Percentiles rank a stretch among this genome's conserved stretches.
These are phyloP conservation scores for Emergomyces orientalis DNA, from an alignment of 2,329 filamentous ascomycete species.

Conservation along the genomic window DNA sequence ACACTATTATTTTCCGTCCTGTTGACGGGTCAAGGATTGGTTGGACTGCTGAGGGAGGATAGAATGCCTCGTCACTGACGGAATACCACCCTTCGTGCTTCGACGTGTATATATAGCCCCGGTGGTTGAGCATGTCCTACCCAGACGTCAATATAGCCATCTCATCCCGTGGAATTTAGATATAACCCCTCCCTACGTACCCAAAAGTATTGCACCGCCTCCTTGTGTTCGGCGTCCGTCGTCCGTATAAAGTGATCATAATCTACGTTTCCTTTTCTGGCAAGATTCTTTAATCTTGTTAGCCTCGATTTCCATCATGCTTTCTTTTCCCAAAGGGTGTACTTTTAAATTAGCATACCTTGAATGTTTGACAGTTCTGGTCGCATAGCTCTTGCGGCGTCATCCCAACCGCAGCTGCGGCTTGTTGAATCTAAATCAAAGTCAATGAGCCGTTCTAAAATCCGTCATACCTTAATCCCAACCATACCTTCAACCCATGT, in stretches of 20 bases:
- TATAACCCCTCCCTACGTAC: slow-evolving; percentile 27
- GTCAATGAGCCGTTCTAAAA: slow-evolving; percentile 15
- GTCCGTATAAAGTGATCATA: slow-evolving; percentile 89
- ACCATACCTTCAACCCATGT: slow-evolving; percentile 73
- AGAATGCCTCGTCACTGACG: slow-evolving; percentile 93
- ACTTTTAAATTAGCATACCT: slow-evolving; percentile 32
- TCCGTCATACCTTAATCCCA: background rate
- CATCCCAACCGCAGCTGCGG: slow-evolving; percentile 60
- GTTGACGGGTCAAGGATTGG: slow-evolving; percentile 67
- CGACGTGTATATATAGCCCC: slow-evolving; percentile 69
- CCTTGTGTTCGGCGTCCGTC: slow-evolving; percentile 70
- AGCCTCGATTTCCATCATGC: background rate
- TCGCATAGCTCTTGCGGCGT: slow-evolving; percentile 83
- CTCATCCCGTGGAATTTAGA: background rate
- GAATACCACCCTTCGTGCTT: slow-evolving; percentile 95
- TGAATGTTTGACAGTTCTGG: slow-evolving; percentile 68
- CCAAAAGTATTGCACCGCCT: slow-evolving; percentile 87
- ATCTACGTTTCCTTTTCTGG: slow-evolving; percentile 57
- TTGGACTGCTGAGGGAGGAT: slow-evolving; percentile 66
- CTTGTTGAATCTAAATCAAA: slow-evolving; percentile 61
- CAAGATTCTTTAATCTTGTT: slow-evolving; percentile 46
- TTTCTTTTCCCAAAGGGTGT: background rate
- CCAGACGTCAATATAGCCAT: background rate
- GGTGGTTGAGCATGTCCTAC: slow-evolving; percentile 59
- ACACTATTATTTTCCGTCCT: slow-evolving; percentile 68